A percentile compares a stretch with the other conserved stretches of the same genome.
phyloP scores from a whole-genome alignment of 257 asterid species.

The Solanum piurae region DNA sequence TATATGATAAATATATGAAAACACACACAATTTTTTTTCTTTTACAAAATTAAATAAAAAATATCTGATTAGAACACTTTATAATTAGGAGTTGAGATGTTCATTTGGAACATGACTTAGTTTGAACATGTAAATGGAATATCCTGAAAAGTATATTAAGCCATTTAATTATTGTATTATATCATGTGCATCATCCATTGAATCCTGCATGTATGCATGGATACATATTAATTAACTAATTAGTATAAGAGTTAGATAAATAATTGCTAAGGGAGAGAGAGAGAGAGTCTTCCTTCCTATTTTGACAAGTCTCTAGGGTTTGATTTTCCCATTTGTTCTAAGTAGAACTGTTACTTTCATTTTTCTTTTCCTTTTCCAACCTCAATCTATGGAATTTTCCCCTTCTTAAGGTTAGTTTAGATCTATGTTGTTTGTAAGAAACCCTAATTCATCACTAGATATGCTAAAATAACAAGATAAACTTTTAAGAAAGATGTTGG shows the following conservation, averaged over 20 bases:
- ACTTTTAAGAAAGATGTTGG: slow-evolving; percentile 11
- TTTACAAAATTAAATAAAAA: background rate
- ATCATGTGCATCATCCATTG: background rate
- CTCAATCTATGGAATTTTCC: background rate
- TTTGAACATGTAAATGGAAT: background rate
- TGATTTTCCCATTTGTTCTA: slow-evolving; percentile 23
- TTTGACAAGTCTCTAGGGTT: slow-evolving; percentile 47
- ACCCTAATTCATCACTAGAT: background rate
- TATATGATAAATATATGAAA: background rate
- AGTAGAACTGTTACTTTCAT: slow-evolving; percentile 2
- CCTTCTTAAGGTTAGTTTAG: background rate
- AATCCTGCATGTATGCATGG: slow-evolving; percentile 9
- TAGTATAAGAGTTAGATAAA: background rate
- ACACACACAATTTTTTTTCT: background rate
- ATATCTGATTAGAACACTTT: background rate
- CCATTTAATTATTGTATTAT: background rate
- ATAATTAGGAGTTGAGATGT: background rate
- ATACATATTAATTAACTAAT: background rate
- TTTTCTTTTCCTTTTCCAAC: background rate
- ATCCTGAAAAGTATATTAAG: background rate
- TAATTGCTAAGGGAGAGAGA: slow-evolving; percentile 16
- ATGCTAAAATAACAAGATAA: background rate
- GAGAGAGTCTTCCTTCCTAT: slow-evolving; percentile 27
- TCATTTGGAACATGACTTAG: background rate
- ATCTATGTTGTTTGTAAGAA: background rate